Evolutionary conservation across 192 early-diverging fungal genomes (phyloP).

Genomic region (Coemansia sp.): DNA sequence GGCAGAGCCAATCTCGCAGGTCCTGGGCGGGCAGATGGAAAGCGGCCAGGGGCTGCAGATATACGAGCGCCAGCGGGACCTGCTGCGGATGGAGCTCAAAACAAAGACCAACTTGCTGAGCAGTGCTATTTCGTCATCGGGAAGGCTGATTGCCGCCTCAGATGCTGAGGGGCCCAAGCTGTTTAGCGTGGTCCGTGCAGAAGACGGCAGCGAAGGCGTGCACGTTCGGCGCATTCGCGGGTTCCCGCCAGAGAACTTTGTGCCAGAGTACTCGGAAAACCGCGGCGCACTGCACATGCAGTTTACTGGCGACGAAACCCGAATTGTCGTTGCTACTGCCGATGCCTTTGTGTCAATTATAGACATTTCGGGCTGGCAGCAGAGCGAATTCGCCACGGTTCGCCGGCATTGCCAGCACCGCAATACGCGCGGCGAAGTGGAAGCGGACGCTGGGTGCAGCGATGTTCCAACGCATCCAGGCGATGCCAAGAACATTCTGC

Average conservation of each 20-base stretch:
- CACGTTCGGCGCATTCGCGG: conserved; percentile 29
- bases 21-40: conserved; percentile 34
- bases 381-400: conserved; percentile 60
- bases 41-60: conserved; percentile 49
- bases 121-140: conserved; percentile 76
- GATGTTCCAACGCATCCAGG: conserved; percentile 50
- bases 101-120: conserved; percentile 66
- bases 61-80: conserved; percentile 63
- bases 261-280: conserved; percentile 36
- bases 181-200: conserved; percentile 52
- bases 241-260: conserved; percentile 51
- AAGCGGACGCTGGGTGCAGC: conserved; percentile 46
- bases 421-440: conserved; percentile 40
- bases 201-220: conserved; percentile 19
- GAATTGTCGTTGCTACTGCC: conserved; percentile 71
- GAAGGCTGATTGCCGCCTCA: conserved; percentile 78
- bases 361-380: conserved; percentile 65
- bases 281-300: conserved; percentile 65
- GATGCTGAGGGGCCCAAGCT: conserved; percentile 69
- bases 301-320: conserved; percentile 77
- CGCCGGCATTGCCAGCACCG: conserved; percentile 68
- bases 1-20: conserved; percentile 34
- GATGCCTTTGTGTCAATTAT: conserved; percentile 75
- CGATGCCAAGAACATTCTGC: conserved; percentile 16
- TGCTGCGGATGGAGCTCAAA: conserved; percentile 77